Evolutionary conservation across 768 basidiomycete genomes (phyloP), one percentile per base, ranked within the genome.

Genomic region (Tephrocybe sp.): DNA sequence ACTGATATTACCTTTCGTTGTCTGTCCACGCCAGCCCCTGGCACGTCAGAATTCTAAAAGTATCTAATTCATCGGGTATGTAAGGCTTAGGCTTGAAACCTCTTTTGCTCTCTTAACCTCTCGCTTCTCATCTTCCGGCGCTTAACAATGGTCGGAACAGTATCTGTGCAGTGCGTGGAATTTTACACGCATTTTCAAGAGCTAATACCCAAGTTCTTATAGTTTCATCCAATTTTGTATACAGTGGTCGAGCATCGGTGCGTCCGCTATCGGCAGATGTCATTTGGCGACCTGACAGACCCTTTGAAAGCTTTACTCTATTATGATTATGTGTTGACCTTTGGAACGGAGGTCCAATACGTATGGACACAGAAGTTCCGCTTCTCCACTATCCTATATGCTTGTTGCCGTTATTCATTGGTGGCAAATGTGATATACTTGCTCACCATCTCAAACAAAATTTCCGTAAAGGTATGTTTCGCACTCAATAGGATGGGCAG

Each of bases 241-340:
- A n/a, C 55, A 61, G 26, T 59, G 50, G 39, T 56, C 58, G 8
- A 57, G 53, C 44, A 40, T 59, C 9, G 53, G 55, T 55, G 34
- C 14, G 48, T 46, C 41, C 24, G 14, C 20, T 21, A n/a, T 25
- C 24, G 4, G 18, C 9, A 24, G 15, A 11, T 15, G 11, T 36
- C 34, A 12, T 10, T 9, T 26, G 30, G 4, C 21, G 10, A 6
- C 11, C 4, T 28, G 4, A 36, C n/a, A 11, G 38, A 20, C 14
- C 30, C n/a, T 32, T 9, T 26, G 11, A 1, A 18, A 60, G 63
- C 58, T n/a, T 39, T 66, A 20, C 49, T 66, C 11, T 66, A 62
- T 32, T 68, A 62, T 28, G 62, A 68, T 39, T 66, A 66, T 47
- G 37, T 51, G 17, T 51, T 68, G 21, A 68, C 67, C 25, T 64